phyloP scores from a whole-genome alignment of 306 rosid species.

The Pachyrhizus erosus region DNA sequence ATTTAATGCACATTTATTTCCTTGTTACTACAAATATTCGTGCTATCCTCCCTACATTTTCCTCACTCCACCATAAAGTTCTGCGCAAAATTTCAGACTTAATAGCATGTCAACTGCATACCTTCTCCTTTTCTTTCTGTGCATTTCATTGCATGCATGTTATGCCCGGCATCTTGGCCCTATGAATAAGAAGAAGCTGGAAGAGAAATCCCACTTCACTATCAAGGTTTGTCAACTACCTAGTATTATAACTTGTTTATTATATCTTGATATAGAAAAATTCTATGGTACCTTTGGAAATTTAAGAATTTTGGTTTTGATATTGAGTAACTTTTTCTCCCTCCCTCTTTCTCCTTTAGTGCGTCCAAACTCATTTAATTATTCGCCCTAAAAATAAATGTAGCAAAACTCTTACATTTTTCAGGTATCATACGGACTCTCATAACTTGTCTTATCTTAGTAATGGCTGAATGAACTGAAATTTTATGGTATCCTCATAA shows the following conservation, averaged over 20 bases:
- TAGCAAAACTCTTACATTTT: not conserved
- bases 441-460: not conserved
- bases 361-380: not conserved
- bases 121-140: conserved; percentile 57
- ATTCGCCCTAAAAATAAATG: not conserved
- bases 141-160: conserved; percentile 73
- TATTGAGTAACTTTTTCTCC: not conserved
- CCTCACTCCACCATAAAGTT: conserved; percentile 22
- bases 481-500: not conserved
- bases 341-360: not conserved
- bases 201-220: conserved; percentile 41
- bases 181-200: conserved; percentile 37
- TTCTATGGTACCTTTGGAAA: not conserved
- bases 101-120: conserved; percentile 56
- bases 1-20: conserved; percentile 60
- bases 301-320: not conserved
- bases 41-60: conserved; percentile 34
- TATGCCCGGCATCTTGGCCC: conserved; percentile 49
- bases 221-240: conserved; percentile 43
- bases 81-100: conserved; percentile 5
- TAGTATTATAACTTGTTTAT: not conserved
- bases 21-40: conserved; percentile 41
- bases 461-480: not conserved
- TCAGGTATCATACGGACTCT: not conserved
- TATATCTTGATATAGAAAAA: not conserved